These are phyloP conservation scores for Funneliformis geosporum DNA, from an alignment of 192 early-diverging fungal genomes.

Conservation along the genomic window DNA sequence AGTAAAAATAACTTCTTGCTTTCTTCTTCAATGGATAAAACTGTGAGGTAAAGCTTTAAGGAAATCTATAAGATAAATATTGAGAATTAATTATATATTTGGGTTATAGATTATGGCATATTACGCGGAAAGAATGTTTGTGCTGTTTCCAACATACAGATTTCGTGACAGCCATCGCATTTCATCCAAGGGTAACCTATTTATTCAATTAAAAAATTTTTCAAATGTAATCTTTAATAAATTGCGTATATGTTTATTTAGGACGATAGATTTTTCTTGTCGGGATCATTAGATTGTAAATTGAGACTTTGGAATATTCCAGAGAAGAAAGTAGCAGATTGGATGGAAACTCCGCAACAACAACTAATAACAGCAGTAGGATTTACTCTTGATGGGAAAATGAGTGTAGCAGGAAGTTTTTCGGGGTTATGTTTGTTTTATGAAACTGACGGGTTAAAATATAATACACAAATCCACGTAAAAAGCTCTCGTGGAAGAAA, in stretches of 20 bases:
- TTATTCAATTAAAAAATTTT: neutral
- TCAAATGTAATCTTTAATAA: neutral
- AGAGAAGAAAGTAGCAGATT: constrained; percentile 72
- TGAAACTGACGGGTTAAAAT: constrained; percentile 73
- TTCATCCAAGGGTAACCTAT: constrained; percentile 63
- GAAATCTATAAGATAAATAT: neutral
- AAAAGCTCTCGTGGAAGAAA: constrained; percentile 58
- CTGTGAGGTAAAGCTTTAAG: constrained; percentile 53
- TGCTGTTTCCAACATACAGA: constrained; percentile 79
- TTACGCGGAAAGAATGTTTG: constrained; percentile 68
- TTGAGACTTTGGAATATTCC: constrained; percentile 82
- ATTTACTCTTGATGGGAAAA: constrained; percentile 71
- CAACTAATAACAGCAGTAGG: constrained; percentile 78
- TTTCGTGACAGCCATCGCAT: constrained; percentile 75
- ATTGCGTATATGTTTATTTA: constrained; percentile 15
- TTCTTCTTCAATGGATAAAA: constrained; percentile 80
- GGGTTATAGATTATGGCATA: constrained; percentile 72
- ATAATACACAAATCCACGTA: constrained; percentile 82
- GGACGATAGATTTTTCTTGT: constrained; percentile 81
- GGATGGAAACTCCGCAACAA: constrained; percentile 70
- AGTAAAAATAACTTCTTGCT: constrained; percentile 79
- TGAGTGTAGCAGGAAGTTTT: constrained; percentile 76
- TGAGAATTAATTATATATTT: neutral
- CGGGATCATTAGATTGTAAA: constrained; percentile 77
- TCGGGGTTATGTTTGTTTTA: constrained; percentile 83